phyloP scores from a whole-genome alignment of 1,139 yeast species.

The Taiozyma sp. region DNA sequence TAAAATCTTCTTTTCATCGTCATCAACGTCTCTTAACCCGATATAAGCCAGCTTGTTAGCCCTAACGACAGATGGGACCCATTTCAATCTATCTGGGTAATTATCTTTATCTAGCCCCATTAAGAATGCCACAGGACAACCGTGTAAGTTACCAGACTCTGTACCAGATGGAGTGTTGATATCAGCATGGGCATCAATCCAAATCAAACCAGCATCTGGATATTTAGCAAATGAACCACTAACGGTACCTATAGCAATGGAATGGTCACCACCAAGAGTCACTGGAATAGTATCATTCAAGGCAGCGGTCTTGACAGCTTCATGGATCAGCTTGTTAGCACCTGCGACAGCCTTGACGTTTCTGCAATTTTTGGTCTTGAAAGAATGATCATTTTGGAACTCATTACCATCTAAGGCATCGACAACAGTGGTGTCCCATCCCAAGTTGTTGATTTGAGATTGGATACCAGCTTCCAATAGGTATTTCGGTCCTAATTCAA shows the following conservation, averaged over 20 bases:
- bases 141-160: constrained; percentile 88
- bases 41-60: constrained; percentile 80
- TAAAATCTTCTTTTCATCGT: constrained; percentile 73
- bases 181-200: constrained; percentile 99
- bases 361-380: constrained; percentile 53
- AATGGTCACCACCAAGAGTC: constrained; percentile 95
- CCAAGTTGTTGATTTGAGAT: constrained; percentile 54
- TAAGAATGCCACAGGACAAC: constrained; percentile 91
- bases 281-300: constrained; percentile 57
- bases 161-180: constrained; percentile 88
- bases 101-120: constrained; percentile 57
- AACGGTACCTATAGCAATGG: constrained; percentile 91
- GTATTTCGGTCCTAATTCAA: constrained; percentile 88
- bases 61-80: constrained; percentile 75
- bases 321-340: constrained; percentile 59
- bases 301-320: constrained; percentile 50
- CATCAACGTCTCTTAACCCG: constrained; percentile 91
- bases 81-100: constrained; percentile 63
- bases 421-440: constrained; percentile 59
- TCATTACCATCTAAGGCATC: constrained; percentile 52
- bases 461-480: constrained; percentile 68
- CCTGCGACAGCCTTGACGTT: constrained; percentile 74
- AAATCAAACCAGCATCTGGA: constrained; percentile 85
- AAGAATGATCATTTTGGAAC: constrained; percentile 41
- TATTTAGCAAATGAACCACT: constrained; percentile 72